phyloP scores from a whole-genome alignment of 2,329 filamentous ascomycete genomes.

The Ophiocordyceps sinensis region DNA sequence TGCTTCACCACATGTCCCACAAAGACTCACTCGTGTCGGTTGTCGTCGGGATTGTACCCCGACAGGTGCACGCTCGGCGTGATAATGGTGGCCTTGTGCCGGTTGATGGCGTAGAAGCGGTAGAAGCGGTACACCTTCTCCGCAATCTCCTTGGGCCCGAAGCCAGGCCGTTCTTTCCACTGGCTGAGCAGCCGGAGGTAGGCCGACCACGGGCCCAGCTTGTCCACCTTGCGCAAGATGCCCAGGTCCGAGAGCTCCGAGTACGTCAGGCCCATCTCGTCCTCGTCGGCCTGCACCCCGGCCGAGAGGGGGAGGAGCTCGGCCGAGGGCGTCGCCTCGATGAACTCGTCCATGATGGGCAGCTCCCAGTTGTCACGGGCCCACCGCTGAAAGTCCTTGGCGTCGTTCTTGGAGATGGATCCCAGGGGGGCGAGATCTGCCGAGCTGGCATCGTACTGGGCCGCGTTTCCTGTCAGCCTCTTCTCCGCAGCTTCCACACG shows the following conservation, averaged over 20 bases:
- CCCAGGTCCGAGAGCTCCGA: constrained; percentile 24
- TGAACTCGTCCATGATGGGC: constrained; percentile 47
- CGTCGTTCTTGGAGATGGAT: constrained; percentile 43
- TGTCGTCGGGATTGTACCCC: constrained; percentile 19
- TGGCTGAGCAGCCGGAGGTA: constrained; percentile 23
- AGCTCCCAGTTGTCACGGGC: constrained; percentile 39
- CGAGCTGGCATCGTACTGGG: constrained; percentile 12
- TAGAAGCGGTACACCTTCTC: constrained; percentile 28
- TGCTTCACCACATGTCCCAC: too few species aligned
- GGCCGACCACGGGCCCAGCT: constrained; percentile 24
- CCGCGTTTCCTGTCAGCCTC: constrained; percentile 18
- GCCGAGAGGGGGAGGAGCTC: constrained; percentile 30
- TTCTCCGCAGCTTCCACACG: background rate
- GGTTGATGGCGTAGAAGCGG: constrained; percentile 42
- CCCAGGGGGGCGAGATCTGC: constrained; percentile 13
- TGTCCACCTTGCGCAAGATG: constrained; percentile 22
- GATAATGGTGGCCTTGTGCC: constrained; percentile 49
- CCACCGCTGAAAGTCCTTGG: constrained; percentile 50
- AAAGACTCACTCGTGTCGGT: constrained; percentile 15
- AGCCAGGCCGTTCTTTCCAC: constrained; percentile 18
- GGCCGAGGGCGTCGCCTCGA: constrained; percentile 41
- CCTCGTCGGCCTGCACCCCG: constrained; percentile 6
- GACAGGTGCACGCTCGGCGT: constrained; percentile 38
- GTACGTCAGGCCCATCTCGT: constrained; percentile 27
- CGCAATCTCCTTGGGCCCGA: constrained; percentile 21